A percentile compares a stretch with the other conserved stretches of the same genome.
Evolutionary conservation across 305 asterid species (phyloP).

Genomic region (Fraxinus albicans): DNA sequence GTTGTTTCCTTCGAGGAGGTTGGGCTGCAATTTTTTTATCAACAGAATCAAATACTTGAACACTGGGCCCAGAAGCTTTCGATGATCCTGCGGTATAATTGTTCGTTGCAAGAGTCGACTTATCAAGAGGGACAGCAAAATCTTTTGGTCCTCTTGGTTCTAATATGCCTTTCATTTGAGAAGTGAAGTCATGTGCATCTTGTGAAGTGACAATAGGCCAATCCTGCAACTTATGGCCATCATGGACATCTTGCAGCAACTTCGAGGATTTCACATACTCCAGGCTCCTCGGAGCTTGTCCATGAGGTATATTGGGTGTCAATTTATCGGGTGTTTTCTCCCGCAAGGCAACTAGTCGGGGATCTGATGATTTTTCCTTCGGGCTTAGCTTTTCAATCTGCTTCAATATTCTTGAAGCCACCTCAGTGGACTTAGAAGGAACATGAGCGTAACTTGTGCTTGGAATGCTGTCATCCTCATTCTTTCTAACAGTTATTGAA

Average conservation of each 20-base stretch:
- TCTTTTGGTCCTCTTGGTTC: constrained; percentile 37
- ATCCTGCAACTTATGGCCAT: constrained; percentile 40
- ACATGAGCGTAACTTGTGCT: constrained; percentile 52
- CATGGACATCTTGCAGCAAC: constrained; percentile 41
- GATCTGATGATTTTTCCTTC: constrained; percentile 58
- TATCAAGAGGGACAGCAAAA: constrained; percentile 21
- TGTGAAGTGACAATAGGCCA: constrained; percentile 29
- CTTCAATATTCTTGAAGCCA: constrained; percentile 80
- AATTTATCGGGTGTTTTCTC: constrained; percentile 50
- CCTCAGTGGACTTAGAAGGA: constrained; percentile 65
- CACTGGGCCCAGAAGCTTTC: constrained; percentile 24
- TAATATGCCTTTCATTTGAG: constrained; percentile 29
- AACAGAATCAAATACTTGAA: constrained; percentile 32
- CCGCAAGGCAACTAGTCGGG: constrained; percentile 41
- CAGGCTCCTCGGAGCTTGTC: constrained; percentile 59
- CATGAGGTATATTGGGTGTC: constrained; percentile 54
- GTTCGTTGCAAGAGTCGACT: constrained; percentile 26
- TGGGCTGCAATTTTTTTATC: constrained; percentile 38
- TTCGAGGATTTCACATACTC: constrained; percentile 57
- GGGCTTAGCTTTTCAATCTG: constrained; percentile 71
- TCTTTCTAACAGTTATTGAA: constrained; percentile 39
- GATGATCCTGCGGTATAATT: constrained; percentile 35
- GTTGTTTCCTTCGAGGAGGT: constrained; percentile 48
- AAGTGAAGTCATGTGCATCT: constrained; percentile 32
- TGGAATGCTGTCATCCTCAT: constrained; percentile 41